These are phyloP conservation scores for Selenicereus undatus DNA, from an alignment of 148 eudicot genomes.

Conservation along the genomic window DNA sequence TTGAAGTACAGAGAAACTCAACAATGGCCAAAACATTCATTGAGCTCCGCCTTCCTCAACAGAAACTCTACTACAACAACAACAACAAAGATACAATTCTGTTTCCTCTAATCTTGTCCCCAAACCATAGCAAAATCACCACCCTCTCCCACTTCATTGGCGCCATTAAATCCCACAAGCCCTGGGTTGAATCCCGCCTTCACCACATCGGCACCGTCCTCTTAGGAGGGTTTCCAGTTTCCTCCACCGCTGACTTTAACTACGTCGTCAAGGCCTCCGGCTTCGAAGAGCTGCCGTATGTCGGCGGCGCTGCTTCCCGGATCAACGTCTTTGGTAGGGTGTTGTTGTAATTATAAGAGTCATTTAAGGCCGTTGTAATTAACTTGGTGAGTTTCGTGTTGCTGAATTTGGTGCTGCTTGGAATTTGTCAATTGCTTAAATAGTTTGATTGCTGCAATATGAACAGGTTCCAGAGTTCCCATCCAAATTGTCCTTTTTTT, in stretches of 20 bases:
- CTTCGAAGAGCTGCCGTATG: constrained; percentile 67
- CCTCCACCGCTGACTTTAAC: constrained; percentile 58
- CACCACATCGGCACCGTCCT: constrained; percentile 53
- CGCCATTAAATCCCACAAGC: constrained; percentile 45
- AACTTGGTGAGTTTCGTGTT: too few species aligned
- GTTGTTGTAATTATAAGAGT: too few species aligned
- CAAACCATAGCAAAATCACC: constrained; percentile 18
- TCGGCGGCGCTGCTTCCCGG: constrained; percentile 82
- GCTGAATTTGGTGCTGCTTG: not conserved
- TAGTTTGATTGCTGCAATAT: not conserved
- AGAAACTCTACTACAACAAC: constrained; percentile 31
- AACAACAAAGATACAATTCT: not conserved
- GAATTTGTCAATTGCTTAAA: not conserved
- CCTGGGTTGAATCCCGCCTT: constrained; percentile 53
- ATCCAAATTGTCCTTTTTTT: constrained; percentile 77
- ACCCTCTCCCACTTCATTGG: constrained; percentile 13
- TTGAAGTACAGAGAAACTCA: not conserved
- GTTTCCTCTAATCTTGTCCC: constrained; percentile 55
- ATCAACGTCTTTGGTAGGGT: constrained; percentile 69
- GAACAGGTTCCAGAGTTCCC: constrained; percentile 80
- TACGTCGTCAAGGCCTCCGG: constrained; percentile 85
- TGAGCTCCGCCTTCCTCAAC: constrained; percentile 42
- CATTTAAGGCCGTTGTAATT: too few species aligned
- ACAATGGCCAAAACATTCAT: constrained; percentile 36
- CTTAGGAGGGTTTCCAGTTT: constrained; percentile 53